These are phyloP conservation scores for Lasiodiplodia sp. DNA, from an alignment of 2,329 filamentous ascomycete species.

Conservation along the genomic window DNA sequence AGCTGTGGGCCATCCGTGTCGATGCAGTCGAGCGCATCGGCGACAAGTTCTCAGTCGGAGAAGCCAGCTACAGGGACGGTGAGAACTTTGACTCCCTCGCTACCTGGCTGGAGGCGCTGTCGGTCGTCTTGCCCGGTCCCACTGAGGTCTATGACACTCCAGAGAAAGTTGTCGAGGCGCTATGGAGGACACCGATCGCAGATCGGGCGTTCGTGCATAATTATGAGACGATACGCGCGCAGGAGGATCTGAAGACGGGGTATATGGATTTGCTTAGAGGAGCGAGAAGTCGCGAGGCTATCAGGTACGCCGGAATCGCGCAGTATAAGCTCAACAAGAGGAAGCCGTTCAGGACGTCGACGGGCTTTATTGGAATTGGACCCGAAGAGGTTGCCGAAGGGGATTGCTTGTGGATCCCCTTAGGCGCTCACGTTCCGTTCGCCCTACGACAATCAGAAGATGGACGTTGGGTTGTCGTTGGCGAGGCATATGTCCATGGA, in stretches of 20 bases:
- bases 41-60: background rate
- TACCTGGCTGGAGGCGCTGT: background rate
- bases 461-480: slow-evolving; percentile 11
- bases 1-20: slow-evolving; percentile 11
- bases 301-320: background rate
- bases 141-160: background rate
- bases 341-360: slow-evolving; percentile 5
- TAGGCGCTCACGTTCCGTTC: slow-evolving; percentile 25
- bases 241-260: background rate
- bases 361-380: slow-evolving; percentile 12
- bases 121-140: background rate
- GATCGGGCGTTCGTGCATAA: slow-evolving; percentile 12
- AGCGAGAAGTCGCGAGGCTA: background rate
- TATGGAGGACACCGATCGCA: slow-evolving; percentile 9
- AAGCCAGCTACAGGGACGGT: background rate
- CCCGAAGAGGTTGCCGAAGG: slow-evolving; percentile 1
- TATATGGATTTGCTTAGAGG: slow-evolving; percentile 6
- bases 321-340: slow-evolving; percentile 10
- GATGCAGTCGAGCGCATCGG: background rate
- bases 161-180: background rate
- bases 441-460: background rate
- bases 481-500: slow-evolving; percentile 25
- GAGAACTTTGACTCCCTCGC: background rate
- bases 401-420: slow-evolving; percentile 16
- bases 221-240: slow-evolving; percentile 4